These are phyloP conservation scores for Citrus medica DNA, from an alignment of 345 rosid genomes.

Conservation along the genomic window DNA sequence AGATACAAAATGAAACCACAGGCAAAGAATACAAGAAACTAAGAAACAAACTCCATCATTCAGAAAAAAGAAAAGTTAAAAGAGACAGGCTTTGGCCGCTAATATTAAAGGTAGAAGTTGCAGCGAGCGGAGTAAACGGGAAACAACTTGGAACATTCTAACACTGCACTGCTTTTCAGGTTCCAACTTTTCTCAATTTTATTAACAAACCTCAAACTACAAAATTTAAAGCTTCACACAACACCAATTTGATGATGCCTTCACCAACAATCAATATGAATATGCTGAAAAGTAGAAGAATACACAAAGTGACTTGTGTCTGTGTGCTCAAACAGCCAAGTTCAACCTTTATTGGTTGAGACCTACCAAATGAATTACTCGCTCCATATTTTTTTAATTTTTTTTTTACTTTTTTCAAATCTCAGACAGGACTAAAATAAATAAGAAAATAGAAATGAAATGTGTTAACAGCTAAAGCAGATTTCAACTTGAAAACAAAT, in stretches of 20 bases:
- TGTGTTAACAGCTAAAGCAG: slow-evolving; percentile 22
- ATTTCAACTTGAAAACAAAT: slow-evolving; percentile 14
- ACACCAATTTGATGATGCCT: neutral
- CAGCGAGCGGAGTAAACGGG: neutral
- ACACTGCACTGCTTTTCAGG: slow-evolving; percentile 2
- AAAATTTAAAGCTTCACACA: slow-evolving; percentile 12
- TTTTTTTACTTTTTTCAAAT: neutral
- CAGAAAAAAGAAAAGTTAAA: too few relatives aligned
- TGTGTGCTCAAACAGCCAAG: slow-evolving; percentile 9
- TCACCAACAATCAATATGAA: neutral
- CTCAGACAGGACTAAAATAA: slow-evolving; percentile 13
- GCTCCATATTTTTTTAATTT: neutral
- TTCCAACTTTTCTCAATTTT: slow-evolving; percentile 5
- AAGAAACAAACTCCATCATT: neutral
- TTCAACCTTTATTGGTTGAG: slow-evolving; percentile 17
- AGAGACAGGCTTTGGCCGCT: too few relatives aligned
- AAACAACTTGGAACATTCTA: neutral
- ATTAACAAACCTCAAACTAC: neutral
- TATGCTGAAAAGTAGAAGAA: neutral
- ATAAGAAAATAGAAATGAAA: slow-evolving; percentile 17
- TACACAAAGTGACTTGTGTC: neutral
- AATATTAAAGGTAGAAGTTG: too few relatives aligned
- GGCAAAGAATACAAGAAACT: neutral
- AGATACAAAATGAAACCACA: neutral
- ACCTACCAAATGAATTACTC: slow-evolving; percentile 20